A percentile compares a stretch with the other conserved stretches of the same genome.
phyloP scores from a whole-genome alignment of 2,329 filamentous ascomycete species.

The Lachnellula suecica region DNA sequence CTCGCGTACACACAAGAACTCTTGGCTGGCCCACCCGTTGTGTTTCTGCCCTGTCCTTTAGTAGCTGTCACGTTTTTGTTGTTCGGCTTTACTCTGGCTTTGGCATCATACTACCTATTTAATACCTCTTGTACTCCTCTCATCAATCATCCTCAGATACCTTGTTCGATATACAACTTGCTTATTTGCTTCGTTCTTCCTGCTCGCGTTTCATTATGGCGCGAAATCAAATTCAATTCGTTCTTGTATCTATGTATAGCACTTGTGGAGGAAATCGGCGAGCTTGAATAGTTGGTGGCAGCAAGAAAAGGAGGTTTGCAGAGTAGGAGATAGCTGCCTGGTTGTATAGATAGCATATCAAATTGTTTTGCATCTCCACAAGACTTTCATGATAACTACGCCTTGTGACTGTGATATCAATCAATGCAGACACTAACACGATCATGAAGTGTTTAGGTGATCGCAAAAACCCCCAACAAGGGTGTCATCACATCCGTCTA shows the following conservation, averaged over 20 bases:
- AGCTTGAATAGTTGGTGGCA: slow-evolving; percentile 2
- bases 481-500: no score
- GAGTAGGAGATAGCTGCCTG: background rate
- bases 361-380: slow-evolving; percentile 4
- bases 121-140: slow-evolving; percentile 29
- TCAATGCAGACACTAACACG: background rate
- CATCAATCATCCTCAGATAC: slow-evolving; percentile 46
- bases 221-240: slow-evolving; percentile 13
- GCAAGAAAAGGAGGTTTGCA: slow-evolving; percentile 5
- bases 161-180: slow-evolving; percentile 56
- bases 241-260: slow-evolving; percentile 15
- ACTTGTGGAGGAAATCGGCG: slow-evolving; percentile 4
- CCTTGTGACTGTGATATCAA: background rate
- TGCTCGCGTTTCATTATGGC: slow-evolving; percentile 14
- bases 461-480: no score
- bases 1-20: slow-evolving; percentile 23
- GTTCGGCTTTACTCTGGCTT: slow-evolving; percentile 7
- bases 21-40: slow-evolving; percentile 36
- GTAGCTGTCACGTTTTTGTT: slow-evolving; percentile 14
- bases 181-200: slow-evolving; percentile 18
- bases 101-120: slow-evolving; percentile 23
- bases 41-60: slow-evolving; percentile 35
- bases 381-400: background rate
- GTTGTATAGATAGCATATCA: slow-evolving; percentile 23
- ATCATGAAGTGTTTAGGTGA: no score